These are phyloP conservation scores for Paramecium bursaria DNA, from an alignment of 73 alveolate species.

Conservation along the genomic window DNA sequence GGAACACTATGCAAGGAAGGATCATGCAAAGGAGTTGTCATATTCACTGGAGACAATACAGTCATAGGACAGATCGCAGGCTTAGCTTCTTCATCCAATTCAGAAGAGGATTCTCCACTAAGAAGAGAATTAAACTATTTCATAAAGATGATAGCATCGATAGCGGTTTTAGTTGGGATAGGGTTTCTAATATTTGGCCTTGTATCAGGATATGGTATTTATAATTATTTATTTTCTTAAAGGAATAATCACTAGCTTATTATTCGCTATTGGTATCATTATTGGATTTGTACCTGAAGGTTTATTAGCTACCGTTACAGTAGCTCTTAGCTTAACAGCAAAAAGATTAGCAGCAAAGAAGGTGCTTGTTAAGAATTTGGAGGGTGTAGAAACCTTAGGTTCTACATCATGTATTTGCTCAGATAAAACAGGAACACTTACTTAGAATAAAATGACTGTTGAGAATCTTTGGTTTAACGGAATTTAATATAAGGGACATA, in stretches of 20 bases:
- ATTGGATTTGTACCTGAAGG: conserved; percentile 85
- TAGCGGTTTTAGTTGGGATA: conserved; percentile 75
- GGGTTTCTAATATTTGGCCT: conserved; percentile 76
- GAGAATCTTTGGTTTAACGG: conserved; percentile 92
- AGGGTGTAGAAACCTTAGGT: conserved; percentile 86
- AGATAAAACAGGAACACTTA: conserved; percentile 97
- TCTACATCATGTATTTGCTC: conserved; percentile 96
- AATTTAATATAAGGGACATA: conserved; percentile 82
- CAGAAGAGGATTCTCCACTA: conserved; percentile 77
- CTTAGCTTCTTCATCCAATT: conserved; percentile 73
- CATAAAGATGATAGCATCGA: conserved; percentile 71
- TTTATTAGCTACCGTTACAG: conserved; percentile 88
- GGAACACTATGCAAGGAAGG: conserved; percentile 80
- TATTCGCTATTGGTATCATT: conserved; percentile 81
- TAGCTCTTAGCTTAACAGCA: conserved; percentile 91
- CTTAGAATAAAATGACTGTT: conserved; percentile 96
- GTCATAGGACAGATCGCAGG: conserved; percentile 74
- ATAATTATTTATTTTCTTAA: background rate
- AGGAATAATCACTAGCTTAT: conserved; percentile 79
- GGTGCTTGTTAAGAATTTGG: conserved; percentile 80
- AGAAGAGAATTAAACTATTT: conserved; percentile 76
- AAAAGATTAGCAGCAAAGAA: conserved; percentile 81
- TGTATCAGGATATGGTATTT: conserved; percentile 71
- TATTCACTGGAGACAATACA: conserved; percentile 72
- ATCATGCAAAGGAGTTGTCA: conserved; percentile 70